phyloP scores from a whole-genome alignment of 495 filamentous ascomycete species.

The Niebla homalea region DNA sequence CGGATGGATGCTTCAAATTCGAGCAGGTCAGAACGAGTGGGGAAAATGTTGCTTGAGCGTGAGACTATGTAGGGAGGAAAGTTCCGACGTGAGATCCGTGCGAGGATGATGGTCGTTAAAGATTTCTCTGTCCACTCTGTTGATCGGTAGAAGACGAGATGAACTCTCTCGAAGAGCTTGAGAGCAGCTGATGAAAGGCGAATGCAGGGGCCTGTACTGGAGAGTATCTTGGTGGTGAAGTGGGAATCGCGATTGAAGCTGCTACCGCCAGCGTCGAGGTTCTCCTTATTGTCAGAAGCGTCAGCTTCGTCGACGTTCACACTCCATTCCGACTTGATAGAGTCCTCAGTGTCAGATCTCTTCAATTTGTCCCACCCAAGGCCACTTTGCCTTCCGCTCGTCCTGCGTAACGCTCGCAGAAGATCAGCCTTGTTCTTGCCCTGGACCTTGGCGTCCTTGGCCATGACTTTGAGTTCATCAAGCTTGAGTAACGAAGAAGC shows the following conservation, averaged over 20 bases:
- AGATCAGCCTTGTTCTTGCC: slow-evolving; percentile 85
- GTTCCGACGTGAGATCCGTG: slow-evolving; percentile 72
- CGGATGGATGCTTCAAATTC: slow-evolving; percentile 84
- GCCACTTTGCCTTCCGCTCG: slow-evolving; percentile 59
- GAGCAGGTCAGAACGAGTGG: slow-evolving; percentile 56
- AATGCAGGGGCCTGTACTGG: slow-evolving; percentile 69
- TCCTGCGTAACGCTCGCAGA: slow-evolving; percentile 51
- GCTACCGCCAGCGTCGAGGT: slow-evolving; percentile 13
- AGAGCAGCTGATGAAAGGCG: slow-evolving; percentile 61
- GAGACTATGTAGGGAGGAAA: slow-evolving; percentile 87
- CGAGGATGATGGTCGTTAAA: slow-evolving; percentile 85
- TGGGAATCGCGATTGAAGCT: slow-evolving; percentile 39
- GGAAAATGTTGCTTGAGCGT: slow-evolving; percentile 78
- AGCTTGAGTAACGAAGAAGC: slow-evolving; percentile 66
- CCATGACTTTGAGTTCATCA: slow-evolving; percentile 75
- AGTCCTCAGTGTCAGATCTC: slow-evolving; percentile 35
- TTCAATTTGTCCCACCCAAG: slow-evolving; percentile 48
- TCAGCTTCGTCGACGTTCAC: slow-evolving; percentile 6
- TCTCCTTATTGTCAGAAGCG: slow-evolving; percentile 16
- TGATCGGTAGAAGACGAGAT: slow-evolving; percentile 90
- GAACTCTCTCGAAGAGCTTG: slow-evolving; percentile 82
- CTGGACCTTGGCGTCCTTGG: slow-evolving; percentile 74
- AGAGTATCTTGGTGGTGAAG: slow-evolving; percentile 63
- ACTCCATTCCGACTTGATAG: slow-evolving; percentile 18
- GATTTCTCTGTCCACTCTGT: slow-evolving; percentile 98